phyloP scores from a whole-genome alignment of 371 early-diverging fungal species.

The Mucor velutinosus region DNA sequence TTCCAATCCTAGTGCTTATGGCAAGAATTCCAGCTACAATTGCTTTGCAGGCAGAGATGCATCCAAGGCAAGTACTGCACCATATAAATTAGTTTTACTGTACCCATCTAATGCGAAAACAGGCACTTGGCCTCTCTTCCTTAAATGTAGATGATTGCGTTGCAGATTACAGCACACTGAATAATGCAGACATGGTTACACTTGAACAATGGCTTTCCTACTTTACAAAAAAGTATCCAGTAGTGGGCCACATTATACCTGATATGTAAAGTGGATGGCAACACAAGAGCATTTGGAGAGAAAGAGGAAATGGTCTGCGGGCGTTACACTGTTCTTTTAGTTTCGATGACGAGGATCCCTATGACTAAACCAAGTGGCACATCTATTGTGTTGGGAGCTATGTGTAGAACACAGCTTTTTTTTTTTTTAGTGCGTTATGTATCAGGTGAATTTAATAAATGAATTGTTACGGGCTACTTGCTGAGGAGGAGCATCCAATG shows the following conservation, averaged over 20 bases:
- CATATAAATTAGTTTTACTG: neutral
- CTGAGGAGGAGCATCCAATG: neutral
- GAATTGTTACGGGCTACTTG: neutral
- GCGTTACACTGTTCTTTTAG: neutral
- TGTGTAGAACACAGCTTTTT: neutral
- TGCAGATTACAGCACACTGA: neutral
- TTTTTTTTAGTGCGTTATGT: neutral
- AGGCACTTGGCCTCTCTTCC: neutral
- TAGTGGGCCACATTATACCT: neutral
- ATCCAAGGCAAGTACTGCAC: neutral
- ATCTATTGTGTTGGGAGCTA: neutral
- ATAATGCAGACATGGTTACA: neutral
- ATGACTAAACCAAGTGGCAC: neutral
- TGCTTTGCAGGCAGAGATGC: neutral
- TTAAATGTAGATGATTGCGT: neutral
- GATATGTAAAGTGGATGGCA: neutral
- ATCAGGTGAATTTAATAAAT: neutral
- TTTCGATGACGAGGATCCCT: neutral
- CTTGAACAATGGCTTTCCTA: neutral
- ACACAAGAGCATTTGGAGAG: neutral
- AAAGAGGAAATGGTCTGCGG: conserved; percentile 4
- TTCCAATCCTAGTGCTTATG: neutral
- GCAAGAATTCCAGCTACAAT: neutral
- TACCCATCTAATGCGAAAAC: neutral
- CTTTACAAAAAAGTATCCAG: neutral